A percentile compares a stretch with the other conserved stretches of the same genome.
These are phyloP conservation scores for Zygotorulaspora chibaensis DNA, from an alignment of 805 yeast species.

Conservation along the genomic window DNA sequence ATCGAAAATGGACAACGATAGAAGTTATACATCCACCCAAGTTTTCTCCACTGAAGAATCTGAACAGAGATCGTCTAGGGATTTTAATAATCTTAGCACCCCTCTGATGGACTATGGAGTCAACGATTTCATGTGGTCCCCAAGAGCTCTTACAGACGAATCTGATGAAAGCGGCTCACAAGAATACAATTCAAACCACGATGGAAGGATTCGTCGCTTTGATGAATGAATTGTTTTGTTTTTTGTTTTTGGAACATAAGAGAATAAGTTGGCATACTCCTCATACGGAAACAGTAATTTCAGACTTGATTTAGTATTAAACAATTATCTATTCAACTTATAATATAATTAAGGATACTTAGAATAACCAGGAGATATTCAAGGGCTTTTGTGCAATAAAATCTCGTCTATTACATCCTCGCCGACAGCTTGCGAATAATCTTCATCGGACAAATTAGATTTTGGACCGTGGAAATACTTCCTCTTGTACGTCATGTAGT, in stretches of 20 bases:
- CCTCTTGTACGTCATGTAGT: constrained; percentile 50
- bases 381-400: constrained; percentile 11
- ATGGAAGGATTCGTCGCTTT: too few species aligned
- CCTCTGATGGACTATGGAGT: constrained; percentile 29
- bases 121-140: constrained; percentile 31
- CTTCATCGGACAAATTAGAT: constrained; percentile 32
- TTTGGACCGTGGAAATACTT: constrained; percentile 56
- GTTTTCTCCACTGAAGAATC: constrained; percentile 1
- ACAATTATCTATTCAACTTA: not conserved
- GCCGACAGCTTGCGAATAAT: constrained; percentile 29
- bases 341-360: not conserved
- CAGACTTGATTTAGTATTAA: not conserved
- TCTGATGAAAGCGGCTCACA: not conserved
- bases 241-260: too few species aligned
- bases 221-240: too few species aligned
- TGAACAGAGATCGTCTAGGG: constrained; percentile 7
- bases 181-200: too few species aligned
- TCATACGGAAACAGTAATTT: not conserved
- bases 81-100: constrained; percentile 14
- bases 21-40: not conserved
- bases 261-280: not conserved
- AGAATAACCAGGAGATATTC: not conserved
- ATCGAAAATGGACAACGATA: not conserved
- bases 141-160: constrained; percentile 7
- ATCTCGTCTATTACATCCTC: constrained; percentile 25